A percentile compares a stretch with the other conserved stretches of the same genome.
Conservation (phyloP, 805 yeast species). For the Myxozyma vanderwaltii region DNA sequence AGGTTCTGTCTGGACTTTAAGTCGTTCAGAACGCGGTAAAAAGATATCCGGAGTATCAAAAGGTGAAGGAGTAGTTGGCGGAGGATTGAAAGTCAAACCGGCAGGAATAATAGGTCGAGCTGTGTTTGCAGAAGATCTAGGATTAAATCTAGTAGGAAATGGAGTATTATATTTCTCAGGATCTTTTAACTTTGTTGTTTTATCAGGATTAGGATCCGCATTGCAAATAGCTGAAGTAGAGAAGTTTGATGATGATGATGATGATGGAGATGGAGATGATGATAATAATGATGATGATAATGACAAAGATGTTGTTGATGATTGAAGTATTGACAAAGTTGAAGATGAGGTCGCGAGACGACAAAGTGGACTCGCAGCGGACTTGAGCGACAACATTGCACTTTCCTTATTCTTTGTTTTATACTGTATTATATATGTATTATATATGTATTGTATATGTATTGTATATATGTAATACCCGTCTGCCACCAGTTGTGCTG, state of each 20-base stretch:
- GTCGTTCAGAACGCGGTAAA: conserved; percentile 59
- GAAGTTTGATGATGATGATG: background rate
- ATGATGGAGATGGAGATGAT: background rate
- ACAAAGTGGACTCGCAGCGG: background rate
- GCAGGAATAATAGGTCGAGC: conserved; percentile 58
- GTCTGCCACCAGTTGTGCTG: too few relatives aligned
- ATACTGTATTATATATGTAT: too few relatives aligned
- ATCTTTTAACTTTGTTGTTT: conserved; percentile 16
- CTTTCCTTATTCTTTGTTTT: background rate
- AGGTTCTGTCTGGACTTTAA: conserved; percentile 32
- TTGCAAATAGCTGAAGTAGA: background rate
- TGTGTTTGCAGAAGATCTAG: conserved; percentile 64
- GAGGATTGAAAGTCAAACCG: conserved; percentile 63
- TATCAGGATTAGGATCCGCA: conserved; percentile 10
- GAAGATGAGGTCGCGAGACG: background rate
- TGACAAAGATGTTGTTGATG: background rate
- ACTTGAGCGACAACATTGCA: background rate
- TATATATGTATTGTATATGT: too few relatives aligned
- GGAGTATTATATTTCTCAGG: conserved; percentile 19
- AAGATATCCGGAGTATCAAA: conserved; percentile 68
- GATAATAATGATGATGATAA: background rate
- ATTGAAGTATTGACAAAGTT: background rate
- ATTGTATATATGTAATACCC: too few relatives aligned
- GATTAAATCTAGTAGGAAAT: conserved; percentile 62
- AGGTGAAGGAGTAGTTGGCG: conserved; percentile 64